phyloP scores from a whole-genome alignment of 2,329 filamentous ascomycete species.

The Apiospora koreana region DNA sequence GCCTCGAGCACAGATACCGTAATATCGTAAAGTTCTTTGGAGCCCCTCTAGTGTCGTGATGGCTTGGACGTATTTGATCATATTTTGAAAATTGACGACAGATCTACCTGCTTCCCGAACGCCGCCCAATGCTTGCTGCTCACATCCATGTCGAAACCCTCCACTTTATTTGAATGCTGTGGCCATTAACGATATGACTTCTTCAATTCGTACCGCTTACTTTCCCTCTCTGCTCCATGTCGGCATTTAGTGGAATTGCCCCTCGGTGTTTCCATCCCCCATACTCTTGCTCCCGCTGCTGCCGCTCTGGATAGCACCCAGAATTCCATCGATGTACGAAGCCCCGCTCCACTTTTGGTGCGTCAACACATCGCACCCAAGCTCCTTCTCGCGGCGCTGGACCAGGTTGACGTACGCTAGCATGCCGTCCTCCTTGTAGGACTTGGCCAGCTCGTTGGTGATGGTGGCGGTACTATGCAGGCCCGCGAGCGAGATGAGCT shows the following conservation, averaged over 20 bases:
- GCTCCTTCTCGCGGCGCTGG: conserved; percentile 85
- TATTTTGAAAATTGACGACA: not conserved
- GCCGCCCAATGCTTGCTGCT: conserved; percentile 13
- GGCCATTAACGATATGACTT: not conserved
- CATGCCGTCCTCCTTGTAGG: conserved; percentile 92
- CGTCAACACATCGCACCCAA: conserved; percentile 88
- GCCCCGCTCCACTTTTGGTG: conserved; percentile 84
- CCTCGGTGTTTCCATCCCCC: conserved; percentile 92
- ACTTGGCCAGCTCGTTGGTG: conserved; percentile 72
- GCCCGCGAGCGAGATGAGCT: conserved; percentile 67
- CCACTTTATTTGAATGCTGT: too few relatives aligned
- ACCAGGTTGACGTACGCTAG: conserved; percentile 94
- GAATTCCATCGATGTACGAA: conserved; percentile 80
- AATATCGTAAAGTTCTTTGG: not conserved
- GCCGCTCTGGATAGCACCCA: conserved; percentile 88
- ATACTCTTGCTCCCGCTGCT: conserved; percentile 89
- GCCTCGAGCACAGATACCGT: not conserved
- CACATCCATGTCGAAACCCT: not conserved
- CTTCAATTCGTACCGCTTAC: not conserved
- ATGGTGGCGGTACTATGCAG: conserved; percentile 66
- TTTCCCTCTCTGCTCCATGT: too few relatives aligned
- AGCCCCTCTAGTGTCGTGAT: not conserved
- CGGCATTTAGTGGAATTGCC: conserved; percentile 49
- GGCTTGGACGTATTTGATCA: not conserved
- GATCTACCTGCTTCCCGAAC: conserved; percentile 3